Percentiles rank a stretch among this genome's conserved stretches.
Evolutionary conservation across 805 yeast species (phyloP).

Genomic region (Scheffersomyces stipitis): DNA sequence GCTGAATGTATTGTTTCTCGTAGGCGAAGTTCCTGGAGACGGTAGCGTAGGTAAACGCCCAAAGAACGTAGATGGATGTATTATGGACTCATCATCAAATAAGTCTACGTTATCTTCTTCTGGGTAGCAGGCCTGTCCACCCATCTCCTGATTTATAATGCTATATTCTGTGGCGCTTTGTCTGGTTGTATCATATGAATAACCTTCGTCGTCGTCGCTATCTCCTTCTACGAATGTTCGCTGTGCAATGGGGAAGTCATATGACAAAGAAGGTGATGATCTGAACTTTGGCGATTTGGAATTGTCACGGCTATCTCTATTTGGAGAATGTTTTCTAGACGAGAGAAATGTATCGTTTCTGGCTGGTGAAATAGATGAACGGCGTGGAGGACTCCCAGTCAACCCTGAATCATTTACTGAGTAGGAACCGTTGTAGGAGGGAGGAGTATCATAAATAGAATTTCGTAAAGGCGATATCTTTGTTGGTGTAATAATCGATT

Average conservation of each 20-base stretch:
- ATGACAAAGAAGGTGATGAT: slow-evolving; percentile 23
- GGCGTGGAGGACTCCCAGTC: background rate
- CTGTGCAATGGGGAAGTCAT: slow-evolving; percentile 3
- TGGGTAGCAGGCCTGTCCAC: background rate
- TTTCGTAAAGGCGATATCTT: slow-evolving; percentile 10
- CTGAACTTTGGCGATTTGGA: slow-evolving; percentile 32
- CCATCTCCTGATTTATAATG: no score
- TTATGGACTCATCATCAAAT: background rate
- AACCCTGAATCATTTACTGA: no score
- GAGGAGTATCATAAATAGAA: background rate
- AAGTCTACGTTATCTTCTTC: background rate
- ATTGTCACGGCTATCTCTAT: slow-evolving; percentile 16
- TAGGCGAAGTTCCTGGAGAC: background rate
- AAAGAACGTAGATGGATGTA: background rate
- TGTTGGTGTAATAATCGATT: slow-evolving; percentile 9
- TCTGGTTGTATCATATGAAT: slow-evolving; percentile 6
- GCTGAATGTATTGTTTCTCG: background rate
- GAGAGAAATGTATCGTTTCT: slow-evolving; percentile 8
- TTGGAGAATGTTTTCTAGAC: slow-evolving; percentile 13
- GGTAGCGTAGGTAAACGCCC: background rate
- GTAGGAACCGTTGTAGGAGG: background rate
- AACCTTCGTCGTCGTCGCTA: slow-evolving; percentile 10
- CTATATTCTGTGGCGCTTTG: slow-evolving; percentile 17
- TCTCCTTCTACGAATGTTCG: slow-evolving; percentile 7
- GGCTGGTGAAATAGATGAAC: slow-evolving; percentile 4